phyloP scores from a whole-genome alignment of 2,329 filamentous ascomycete genomes.

The Stachybotrys chartarum region DNA sequence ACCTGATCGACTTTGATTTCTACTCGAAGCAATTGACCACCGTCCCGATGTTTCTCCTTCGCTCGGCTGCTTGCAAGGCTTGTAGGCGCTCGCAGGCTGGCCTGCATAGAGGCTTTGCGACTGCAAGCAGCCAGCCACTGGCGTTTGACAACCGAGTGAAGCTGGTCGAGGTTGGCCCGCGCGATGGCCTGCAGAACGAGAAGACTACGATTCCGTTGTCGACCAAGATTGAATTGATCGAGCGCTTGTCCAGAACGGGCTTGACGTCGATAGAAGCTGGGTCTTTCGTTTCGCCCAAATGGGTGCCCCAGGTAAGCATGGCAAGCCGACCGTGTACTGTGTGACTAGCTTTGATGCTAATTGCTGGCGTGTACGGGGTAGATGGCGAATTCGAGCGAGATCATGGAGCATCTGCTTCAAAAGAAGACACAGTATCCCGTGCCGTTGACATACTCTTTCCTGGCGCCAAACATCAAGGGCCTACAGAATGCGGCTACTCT shows the following conservation, averaged over 20 bases:
- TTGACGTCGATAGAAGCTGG: constrained; percentile 71
- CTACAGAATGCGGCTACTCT: constrained; percentile 54
- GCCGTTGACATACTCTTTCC: constrained; percentile 69
- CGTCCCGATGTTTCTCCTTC: constrained; percentile 25
- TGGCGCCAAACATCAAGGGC: constrained; percentile 71
- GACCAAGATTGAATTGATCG: constrained; percentile 72
- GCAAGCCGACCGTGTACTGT: not conserved
- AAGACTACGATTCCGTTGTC: constrained; percentile 61
- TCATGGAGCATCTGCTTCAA: constrained; percentile 61
- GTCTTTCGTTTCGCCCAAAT: constrained; percentile 77
- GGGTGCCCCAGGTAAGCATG: constrained; percentile 64
- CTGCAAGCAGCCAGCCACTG: constrained; percentile 21
- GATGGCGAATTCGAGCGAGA: constrained; percentile 75
- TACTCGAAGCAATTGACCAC: not conserved
- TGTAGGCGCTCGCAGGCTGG: constrained; percentile 25
- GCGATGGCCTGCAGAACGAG: constrained; percentile 85
- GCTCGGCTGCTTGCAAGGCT: constrained; percentile 29
- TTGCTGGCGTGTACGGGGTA: constrained; percentile 21
- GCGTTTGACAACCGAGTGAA: constrained; percentile 39
- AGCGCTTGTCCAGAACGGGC: constrained; percentile 60
- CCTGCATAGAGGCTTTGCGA: constrained; percentile 29
- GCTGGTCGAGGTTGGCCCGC: constrained; percentile 77
- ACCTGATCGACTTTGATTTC: constrained; percentile 3
- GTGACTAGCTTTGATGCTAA: not conserved
- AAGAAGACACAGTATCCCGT: constrained; percentile 44